These are phyloP conservation scores for Cichorium intybus DNA, from an alignment of 140 eudicot genomes.

Conservation along the genomic window DNA sequence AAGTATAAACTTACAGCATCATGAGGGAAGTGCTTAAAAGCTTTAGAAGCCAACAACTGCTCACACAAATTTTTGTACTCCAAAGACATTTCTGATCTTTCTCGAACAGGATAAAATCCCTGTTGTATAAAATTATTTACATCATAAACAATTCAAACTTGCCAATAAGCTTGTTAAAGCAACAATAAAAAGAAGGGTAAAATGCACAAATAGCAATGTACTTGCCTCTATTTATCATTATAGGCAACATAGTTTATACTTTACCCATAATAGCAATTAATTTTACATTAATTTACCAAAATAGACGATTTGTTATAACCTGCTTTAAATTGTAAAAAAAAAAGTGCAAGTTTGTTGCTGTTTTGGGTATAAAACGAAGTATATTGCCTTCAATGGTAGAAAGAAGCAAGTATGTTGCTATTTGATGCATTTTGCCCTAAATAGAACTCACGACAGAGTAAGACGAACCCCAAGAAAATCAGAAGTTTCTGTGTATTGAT, in stretches of 20 bases:
- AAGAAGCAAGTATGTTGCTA: too few species aligned
- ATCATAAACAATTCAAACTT: constrained; percentile 3
- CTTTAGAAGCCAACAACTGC: constrained; percentile 42
- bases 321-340: too few species aligned
- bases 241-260: not conserved
- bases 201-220: not conserved
- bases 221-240: not conserved
- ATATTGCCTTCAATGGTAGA: too few species aligned
- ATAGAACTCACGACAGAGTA: not conserved
- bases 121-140: constrained; percentile 18
- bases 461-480: constrained; percentile 96
- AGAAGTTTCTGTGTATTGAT: constrained; percentile 97
- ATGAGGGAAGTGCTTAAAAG: constrained; percentile 45
- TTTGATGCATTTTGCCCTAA: too few species aligned
- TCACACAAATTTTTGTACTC: constrained; percentile 59
- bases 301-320: not conserved
- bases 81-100: constrained; percentile 59
- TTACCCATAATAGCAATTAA: too few species aligned
- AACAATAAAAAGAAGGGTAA: not conserved
- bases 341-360: too few species aligned
- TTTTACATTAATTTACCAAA: too few species aligned
- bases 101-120: constrained; percentile 96
- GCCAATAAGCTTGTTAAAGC: not conserved
- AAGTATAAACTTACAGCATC: constrained; percentile 49
- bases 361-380: too few species aligned